Base-by-base conservation (phyloP, 371 early-diverging fungal genomes). In the Batkoa obscura region DNA sequence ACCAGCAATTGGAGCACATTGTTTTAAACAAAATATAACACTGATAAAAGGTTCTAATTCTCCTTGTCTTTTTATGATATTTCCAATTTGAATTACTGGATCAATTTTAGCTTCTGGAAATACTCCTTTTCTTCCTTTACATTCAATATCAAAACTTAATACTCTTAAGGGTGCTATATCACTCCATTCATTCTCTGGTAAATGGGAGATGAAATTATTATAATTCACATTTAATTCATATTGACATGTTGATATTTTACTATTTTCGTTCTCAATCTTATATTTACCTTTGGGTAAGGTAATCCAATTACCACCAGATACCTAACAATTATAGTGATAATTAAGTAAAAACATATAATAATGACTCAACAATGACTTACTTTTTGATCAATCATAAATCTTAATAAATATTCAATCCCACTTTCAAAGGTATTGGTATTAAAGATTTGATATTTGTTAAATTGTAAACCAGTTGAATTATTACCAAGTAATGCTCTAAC, bases 21-120 rank as follows among this genome's bases (percentile, higher is more conserved):
- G 72, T 39, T 84, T 80, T 32, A 90, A 76, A 2, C 92, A 93
- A 65, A 99, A 95, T 0, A 99, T 88, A 57, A 85, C 92, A 49
- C 91, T 71, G 50, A 92, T 78, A 56, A 91, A 88, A 9, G 97
- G 94, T 55, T 76, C 78, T 12, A 66, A 68, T 58, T 90, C 80
- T n/a, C 90, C 89, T 71, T 96, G 98, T 2, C 86, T 62, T 1
- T 91, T 84, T 2, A 94, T 83, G 39, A 97, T 79, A 54, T 88
- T 91, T 3, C 99, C 99, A 62, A 99, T 99, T 68, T 99, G 99
- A 60, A 99, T 99, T n/a, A 99, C 91, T 0, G 99, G 94, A 70
- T 99, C 99, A 2, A 75, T 59, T 46, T 79, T 66, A 9, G 99
- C 76, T 49, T 90, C 91, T 0, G 99, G 99, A 61, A 99, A 99